Percentiles rank a stretch among this genome's conserved stretches.
These are phyloP conservation scores for Wallacemonas collosoma DNA, from an alignment of 208 protist genomes.

Conservation along the genomic window DNA sequence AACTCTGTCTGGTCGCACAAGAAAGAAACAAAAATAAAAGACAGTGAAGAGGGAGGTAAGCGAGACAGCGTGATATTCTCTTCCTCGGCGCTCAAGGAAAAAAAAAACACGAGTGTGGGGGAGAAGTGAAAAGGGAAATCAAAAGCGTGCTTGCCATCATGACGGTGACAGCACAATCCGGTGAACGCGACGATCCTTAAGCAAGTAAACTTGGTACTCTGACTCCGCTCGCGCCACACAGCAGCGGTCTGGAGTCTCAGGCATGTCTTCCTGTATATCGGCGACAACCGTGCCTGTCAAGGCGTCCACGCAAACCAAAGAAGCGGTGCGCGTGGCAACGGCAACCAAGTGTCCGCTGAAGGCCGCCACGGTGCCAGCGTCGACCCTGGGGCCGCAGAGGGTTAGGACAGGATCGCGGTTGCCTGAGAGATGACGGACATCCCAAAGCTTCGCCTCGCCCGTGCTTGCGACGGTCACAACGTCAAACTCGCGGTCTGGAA, in stretches of 20 bases:
- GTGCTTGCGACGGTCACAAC: constrained; percentile 58
- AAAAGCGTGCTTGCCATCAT: neutral
- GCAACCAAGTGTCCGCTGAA: constrained; percentile 35
- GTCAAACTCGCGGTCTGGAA: constrained; percentile 34
- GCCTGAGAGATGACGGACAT: constrained; percentile 45
- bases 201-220: constrained; percentile 15
- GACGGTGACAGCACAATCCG: constrained; percentile 1
- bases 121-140: constrained; percentile 10
- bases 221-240: constrained; percentile 5
- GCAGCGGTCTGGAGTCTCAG: neutral
- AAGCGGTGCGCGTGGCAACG: constrained; percentile 23
- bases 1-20: constrained; percentile 4
- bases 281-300: constrained; percentile 21
- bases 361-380: constrained; percentile 23
- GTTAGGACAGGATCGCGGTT: constrained; percentile 36
- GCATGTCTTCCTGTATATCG: constrained; percentile 22
- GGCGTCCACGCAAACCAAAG: constrained; percentile 35
- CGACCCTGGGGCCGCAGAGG: constrained; percentile 20
- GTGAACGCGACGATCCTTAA: constrained; percentile 14
- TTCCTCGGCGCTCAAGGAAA: constrained; percentile 5
- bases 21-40: neutral
- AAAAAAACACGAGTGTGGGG: constrained; percentile 9
- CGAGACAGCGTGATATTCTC: too few species aligned
- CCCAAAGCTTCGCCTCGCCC: constrained; percentile 68
- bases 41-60: too few species aligned